A percentile compares a stretch with the other conserved stretches of the same genome.
phyloP scores from a whole-genome alignment of 2,329 filamentous ascomycete genomes.

The Rhynchosporium secalis region DNA sequence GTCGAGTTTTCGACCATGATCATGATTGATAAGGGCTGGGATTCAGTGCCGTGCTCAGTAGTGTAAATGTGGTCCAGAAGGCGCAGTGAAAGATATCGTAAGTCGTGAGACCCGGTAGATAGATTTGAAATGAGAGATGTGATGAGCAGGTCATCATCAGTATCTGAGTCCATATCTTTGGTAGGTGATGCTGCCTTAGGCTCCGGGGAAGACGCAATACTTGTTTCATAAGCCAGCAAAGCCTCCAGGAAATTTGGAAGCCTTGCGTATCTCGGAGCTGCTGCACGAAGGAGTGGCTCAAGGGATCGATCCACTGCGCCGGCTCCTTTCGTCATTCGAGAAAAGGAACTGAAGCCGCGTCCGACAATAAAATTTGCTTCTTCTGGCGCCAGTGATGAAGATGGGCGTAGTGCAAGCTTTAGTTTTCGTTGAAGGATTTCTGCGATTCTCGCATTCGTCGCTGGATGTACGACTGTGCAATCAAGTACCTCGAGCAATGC shows the following conservation, averaged over 20 bases:
- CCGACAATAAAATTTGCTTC: slow-evolving; percentile 73
- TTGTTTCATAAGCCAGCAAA: slow-evolving; percentile 55
- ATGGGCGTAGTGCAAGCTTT: slow-evolving; percentile 62
- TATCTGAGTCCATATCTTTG: slow-evolving; percentile 42
- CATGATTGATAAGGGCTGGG: slow-evolving; percentile 61
- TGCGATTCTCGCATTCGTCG: slow-evolving; percentile 65
- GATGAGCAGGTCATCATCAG: slow-evolving; percentile 61
- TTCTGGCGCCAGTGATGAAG: slow-evolving; percentile 58
- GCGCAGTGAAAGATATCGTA: slow-evolving; percentile 72
- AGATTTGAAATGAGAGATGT: slow-evolving; percentile 71
- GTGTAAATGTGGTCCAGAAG: slow-evolving; percentile 65
- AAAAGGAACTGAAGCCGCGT: slow-evolving; percentile 71
- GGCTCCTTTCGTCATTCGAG: slow-evolving; percentile 63
- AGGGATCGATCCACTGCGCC: slow-evolving; percentile 59
- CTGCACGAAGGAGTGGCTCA: slow-evolving; percentile 65
- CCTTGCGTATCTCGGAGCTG: slow-evolving; percentile 65
- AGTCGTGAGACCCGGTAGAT: slow-evolving; percentile 69
- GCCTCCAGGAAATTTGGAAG: slow-evolving; percentile 66
- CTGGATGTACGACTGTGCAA: slow-evolving; percentile 62
- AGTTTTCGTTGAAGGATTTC: slow-evolving; percentile 66
- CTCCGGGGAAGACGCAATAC: slow-evolving; percentile 30
- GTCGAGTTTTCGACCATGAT: slow-evolving; percentile 78
- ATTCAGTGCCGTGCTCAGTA: slow-evolving; percentile 48
- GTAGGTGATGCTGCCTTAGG: slow-evolving; percentile 15
- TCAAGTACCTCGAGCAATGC: slow-evolving; percentile 64